Evolutionary conservation across 768 basidiomycete species (phyloP).

Genomic region (Leccinum broughii): DNA sequence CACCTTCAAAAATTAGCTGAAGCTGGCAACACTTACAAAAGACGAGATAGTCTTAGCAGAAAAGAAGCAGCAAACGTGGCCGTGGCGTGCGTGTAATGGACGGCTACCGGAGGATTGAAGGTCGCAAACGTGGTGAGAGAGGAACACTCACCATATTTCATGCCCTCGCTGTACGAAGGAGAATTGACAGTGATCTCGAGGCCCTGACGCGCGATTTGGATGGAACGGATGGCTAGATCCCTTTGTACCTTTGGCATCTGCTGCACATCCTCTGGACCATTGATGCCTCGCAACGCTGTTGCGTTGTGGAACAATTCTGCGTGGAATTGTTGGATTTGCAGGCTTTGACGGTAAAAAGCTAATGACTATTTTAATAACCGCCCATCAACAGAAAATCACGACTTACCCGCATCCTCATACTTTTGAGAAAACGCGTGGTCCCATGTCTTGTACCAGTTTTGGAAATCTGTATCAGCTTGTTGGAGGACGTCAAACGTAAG

Average conservation of each 20-base stretch:
- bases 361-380: conserved; percentile 7
- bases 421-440: conserved; percentile 78
- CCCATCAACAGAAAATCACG: conserved; percentile 3
- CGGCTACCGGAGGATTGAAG: conserved; percentile 47
- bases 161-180: conserved; percentile 82
- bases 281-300: conserved; percentile 78
- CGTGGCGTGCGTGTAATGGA: conserved; percentile 90
- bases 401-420: conserved; percentile 77
- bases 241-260: conserved; percentile 79
- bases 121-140: conserved; percentile 1
- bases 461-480: conserved; percentile 75
- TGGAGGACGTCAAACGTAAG: conserved; percentile 71
- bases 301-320: conserved; percentile 86
- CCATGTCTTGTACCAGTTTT: conserved; percentile 80
- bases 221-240: conserved; percentile 78
- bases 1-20: neutral
- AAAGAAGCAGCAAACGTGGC: conserved; percentile 94
- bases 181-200: conserved; percentile 86
- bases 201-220: conserved; percentile 76
- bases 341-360: conserved; percentile 88
- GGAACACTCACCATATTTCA: conserved; percentile 75
- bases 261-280: conserved; percentile 82
- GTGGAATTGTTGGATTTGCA: conserved; percentile 85
- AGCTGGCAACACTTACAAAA: conserved; percentile 64
- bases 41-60: conserved; percentile 77